Percentiles rank a stretch among this genome's conserved stretches.
phyloP scores from a whole-genome alignment of 805 yeast species.

The Teunomyces cretensis region DNA sequence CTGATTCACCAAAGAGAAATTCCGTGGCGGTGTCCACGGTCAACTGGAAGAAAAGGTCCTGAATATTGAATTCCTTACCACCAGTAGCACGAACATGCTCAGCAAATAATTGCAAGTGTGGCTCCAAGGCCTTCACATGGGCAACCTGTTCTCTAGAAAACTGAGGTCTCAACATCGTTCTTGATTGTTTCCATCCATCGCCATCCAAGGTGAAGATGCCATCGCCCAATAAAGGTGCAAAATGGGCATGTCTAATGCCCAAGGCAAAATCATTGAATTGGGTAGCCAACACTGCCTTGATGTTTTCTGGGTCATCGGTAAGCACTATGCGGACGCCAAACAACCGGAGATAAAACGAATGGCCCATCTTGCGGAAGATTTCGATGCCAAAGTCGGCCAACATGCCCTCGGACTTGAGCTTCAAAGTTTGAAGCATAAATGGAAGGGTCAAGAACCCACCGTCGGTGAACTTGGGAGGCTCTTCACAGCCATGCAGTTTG shows the following conservation, averaged over 20 bases:
- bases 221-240: conserved; percentile 22
- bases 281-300: conserved; percentile 28
- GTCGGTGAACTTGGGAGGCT: conserved; percentile 5
- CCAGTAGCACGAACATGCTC: conserved; percentile 14
- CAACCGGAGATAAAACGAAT: conserved; percentile 9
- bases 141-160: conserved; percentile 28
- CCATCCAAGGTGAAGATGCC: conserved; percentile 30
- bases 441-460: conserved; percentile 10
- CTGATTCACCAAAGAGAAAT: conserved; percentile 41
- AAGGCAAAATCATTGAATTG: conserved; percentile 25
- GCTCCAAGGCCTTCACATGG: conserved; percentile 25
- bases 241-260: conserved; percentile 22
- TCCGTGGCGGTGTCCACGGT: conserved; percentile 44
- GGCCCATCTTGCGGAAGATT: conserved; percentile 6
- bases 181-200: conserved; percentile 27
- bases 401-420: conserved; percentile 21
- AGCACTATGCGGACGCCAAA: conserved; percentile 19
- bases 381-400: conserved; percentile 20
- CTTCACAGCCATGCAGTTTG: conserved; percentile 13
- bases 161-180: conserved; percentile 29
- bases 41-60: conserved; percentile 32
- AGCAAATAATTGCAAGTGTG: conserved; percentile 18
- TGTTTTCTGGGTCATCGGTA: conserved; percentile 23
- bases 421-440: conserved; percentile 12
- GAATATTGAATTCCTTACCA: conserved; percentile 32